Percentiles rank a stretch among this genome's conserved stretches.
phyloP scores from a whole-genome alignment of 1,139 yeast species.

The Magnusiomyces suaveolens region DNA sequence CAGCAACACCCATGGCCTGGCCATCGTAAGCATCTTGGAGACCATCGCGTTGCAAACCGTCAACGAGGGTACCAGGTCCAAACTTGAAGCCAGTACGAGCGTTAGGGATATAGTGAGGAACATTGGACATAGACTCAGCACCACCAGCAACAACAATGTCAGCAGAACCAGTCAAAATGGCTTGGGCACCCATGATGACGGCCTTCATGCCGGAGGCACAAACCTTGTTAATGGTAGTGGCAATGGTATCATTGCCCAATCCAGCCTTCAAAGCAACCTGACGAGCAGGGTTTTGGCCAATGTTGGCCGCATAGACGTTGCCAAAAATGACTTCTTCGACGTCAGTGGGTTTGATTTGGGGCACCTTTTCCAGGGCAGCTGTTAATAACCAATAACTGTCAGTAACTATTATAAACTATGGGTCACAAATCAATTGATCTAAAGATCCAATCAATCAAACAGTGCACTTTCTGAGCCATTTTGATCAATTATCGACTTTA shows the following conservation, averaged over 20 bases:
- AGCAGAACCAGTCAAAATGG: constrained; percentile 79
- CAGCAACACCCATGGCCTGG: constrained; percentile 89
- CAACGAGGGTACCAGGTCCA: constrained; percentile 65
- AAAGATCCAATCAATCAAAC: too few relatives aligned
- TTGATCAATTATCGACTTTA: not conserved
- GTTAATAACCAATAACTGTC: constrained; percentile 1
- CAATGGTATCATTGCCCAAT: constrained; percentile 62
- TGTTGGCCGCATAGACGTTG: constrained; percentile 83
- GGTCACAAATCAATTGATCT: not conserved
- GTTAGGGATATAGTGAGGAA: constrained; percentile 83
- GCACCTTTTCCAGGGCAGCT: constrained; percentile 75
- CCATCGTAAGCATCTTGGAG: constrained; percentile 80
- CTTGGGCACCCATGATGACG: constrained; percentile 80
- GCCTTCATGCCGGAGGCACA: constrained; percentile 97
- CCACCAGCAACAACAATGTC: constrained; percentile 95
- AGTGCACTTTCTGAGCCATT: too few relatives aligned
- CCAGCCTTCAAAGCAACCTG: constrained; percentile 94
- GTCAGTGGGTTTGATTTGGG: constrained; percentile 60
- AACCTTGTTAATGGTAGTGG: constrained; percentile 89
- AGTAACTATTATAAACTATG: too few relatives aligned
- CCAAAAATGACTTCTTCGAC: constrained; percentile 92
- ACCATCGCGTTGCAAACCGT: constrained; percentile 88
- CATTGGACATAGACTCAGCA: constrained; percentile 93
- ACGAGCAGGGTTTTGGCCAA: constrained; percentile 97
- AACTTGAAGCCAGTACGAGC: constrained; percentile 84